Evolutionary conservation across 306 rosid genomes (phyloP).

Genomic region (Mimosa pudica): DNA sequence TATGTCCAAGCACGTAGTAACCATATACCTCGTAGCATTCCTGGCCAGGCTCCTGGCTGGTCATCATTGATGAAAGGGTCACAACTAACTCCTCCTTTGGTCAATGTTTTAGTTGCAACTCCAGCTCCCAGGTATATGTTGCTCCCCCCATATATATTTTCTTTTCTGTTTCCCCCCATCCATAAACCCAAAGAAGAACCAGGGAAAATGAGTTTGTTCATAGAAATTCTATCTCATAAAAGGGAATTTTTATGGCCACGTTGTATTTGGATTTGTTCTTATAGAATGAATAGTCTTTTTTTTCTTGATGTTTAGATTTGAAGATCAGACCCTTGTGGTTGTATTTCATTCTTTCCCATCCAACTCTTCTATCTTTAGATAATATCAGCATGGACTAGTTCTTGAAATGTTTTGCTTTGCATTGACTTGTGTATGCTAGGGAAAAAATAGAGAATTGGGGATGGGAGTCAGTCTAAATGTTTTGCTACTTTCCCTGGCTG

Average conservation of each 20-base stretch:
- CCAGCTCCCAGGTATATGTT: conserved; percentile 96
- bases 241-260: conserved; percentile 7
- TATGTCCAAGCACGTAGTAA: conserved; percentile 65
- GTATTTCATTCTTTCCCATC: conserved; percentile 12
- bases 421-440: no score
- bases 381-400: neutral
- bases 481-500: no score
- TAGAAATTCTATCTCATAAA: conserved; percentile 1
- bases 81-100: conserved; percentile 65
- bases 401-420: neutral
- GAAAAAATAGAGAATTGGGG: no score
- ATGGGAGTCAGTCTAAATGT: no score
- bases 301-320: conserved; percentile 13
- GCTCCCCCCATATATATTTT: conserved; percentile 24
- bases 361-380: conserved; percentile 5
- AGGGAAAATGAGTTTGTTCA: neutral
- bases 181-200: neutral
- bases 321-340: conserved; percentile 10
- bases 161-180: neutral
- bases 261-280: conserved; percentile 15
- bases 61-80: conserved; percentile 84
- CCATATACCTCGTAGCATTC: conserved; percentile 61
- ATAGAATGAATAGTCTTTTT: conserved; percentile 16
- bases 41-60: conserved; percentile 72
- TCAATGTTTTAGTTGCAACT: conserved; percentile 66